Percentiles rank a stretch among this genome's conserved stretches.
Evolutionary conservation across 306 rosid species (phyloP).

Genomic region (Glycyrrhiza uralensis): DNA sequence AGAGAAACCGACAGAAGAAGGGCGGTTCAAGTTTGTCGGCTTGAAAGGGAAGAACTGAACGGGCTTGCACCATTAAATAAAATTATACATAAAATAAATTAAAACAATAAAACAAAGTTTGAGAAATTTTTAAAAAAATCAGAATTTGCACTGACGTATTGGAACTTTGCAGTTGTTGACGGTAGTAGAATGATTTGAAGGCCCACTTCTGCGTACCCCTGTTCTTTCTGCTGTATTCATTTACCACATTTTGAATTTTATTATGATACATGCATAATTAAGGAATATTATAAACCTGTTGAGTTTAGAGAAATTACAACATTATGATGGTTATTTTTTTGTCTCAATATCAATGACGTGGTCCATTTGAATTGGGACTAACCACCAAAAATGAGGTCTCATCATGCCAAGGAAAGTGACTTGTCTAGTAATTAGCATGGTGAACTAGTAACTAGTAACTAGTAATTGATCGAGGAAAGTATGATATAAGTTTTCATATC

Average conservation of each 20-base stretch:
- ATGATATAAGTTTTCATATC: no score
- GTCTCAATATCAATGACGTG: conserved; percentile 31
- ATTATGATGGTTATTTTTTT: conserved; percentile 18
- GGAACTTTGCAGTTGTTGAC: conserved; percentile 41
- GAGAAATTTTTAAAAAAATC: conserved; percentile 25
- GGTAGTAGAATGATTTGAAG: conserved; percentile 35
- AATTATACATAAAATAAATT: background rate
- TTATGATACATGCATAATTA: background rate
- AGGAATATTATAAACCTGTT: conserved; percentile 30
- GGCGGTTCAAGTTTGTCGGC: conserved; percentile 54
- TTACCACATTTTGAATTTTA: background rate
- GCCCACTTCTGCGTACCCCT: conserved; percentile 34
- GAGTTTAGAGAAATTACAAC: conserved; percentile 22
- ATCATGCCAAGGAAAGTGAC: conserved; percentile 35
- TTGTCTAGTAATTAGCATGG: conserved; percentile 50
- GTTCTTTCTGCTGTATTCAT: conserved; percentile 46
- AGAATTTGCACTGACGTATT: conserved; percentile 31
- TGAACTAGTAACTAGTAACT: no score
- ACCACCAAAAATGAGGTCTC: conserved; percentile 35
- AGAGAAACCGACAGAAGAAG: conserved; percentile 49
- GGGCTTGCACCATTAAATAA: conserved; percentile 39
- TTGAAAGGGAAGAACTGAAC: conserved; percentile 37
- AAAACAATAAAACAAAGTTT: background rate
- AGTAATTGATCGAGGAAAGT: no score
- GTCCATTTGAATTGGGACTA: conserved; percentile 33